A percentile compares a stretch with the other conserved stretches of the same genome.
Conservation (phyloP, 305 asterid species). For the Striga hermonthica region DNA sequence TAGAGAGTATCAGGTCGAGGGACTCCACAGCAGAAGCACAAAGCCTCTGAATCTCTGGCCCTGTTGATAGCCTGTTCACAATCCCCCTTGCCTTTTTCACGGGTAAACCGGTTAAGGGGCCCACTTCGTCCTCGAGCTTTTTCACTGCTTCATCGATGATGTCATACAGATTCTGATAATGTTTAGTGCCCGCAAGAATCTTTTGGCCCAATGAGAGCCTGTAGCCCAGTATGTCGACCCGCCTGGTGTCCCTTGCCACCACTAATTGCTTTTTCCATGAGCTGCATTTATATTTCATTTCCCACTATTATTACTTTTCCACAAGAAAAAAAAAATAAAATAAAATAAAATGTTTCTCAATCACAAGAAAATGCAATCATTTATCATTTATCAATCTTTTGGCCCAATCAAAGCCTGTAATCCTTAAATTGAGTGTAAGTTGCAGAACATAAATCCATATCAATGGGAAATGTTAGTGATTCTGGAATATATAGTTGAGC, state of each 20-base stretch:
- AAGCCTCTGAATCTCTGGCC: conserved; percentile 62
- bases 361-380: no score
- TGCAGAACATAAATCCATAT: no score
- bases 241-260: conserved; percentile 80
- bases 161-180: conserved; percentile 51
- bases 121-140: conserved; percentile 70
- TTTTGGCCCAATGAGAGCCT: conserved; percentile 69
- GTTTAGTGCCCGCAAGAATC: conserved; percentile 70
- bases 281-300: conserved; percentile 41
- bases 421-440: no score
- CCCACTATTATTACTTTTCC: conserved; percentile 9
- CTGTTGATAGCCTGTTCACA: conserved; percentile 81
- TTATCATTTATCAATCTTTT: no score
- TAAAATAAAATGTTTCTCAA: no score
- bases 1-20: conserved; percentile 55
- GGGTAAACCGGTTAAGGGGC: conserved; percentile 69
- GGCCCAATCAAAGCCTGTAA: no score
- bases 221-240: conserved; percentile 76
- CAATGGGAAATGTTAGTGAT: not conserved
- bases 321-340: not conserved
- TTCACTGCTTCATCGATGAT: conserved; percentile 57
- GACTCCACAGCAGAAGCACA: conserved; percentile 75
- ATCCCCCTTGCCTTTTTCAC: conserved; percentile 79
- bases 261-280: conserved; percentile 81
- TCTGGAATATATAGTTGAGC: conserved; percentile 1